Conservation (phyloP, 495 filamentous ascomycete species). For the Beverwykella pulmonaria region DNA sequence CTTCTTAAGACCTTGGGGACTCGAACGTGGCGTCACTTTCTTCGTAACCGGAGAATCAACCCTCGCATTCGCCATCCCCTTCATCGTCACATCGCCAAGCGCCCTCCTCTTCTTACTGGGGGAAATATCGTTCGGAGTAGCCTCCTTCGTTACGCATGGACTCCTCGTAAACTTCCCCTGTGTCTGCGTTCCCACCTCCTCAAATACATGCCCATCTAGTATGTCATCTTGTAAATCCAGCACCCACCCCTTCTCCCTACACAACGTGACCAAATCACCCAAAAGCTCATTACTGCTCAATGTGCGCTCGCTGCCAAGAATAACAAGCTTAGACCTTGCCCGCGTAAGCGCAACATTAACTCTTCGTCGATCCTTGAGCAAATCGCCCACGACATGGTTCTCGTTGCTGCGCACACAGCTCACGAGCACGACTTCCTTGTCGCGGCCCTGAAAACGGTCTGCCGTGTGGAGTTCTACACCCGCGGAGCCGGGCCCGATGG, state of each 20-base stretch:
- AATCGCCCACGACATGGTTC: conserved; percentile 75
- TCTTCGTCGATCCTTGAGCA: conserved; percentile 87
- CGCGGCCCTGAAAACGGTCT: conserved; percentile 92
- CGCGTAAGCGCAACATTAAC: conserved; percentile 96
- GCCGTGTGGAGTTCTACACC: conserved; percentile 92
- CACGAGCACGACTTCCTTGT: conserved; percentile 89
- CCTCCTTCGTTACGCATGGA: conserved; percentile 10
- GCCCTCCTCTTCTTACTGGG: conserved; percentile 28
- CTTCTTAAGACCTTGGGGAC: conserved; percentile 1
- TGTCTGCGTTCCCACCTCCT: conserved; percentile 51
- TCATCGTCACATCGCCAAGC: conserved; percentile 19
- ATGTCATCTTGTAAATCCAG: conserved; percentile 68
- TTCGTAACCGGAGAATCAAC: background rate
- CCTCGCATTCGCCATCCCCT: conserved; percentile 1
- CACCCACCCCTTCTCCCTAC: conserved; percentile 73
- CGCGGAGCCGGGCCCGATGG: conserved; percentile 23
- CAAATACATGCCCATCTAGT: conserved; percentile 68
- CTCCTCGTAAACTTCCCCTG: background rate
- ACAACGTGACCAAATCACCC: conserved; percentile 69
- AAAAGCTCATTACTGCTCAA: conserved; percentile 76
- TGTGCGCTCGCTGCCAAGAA: conserved; percentile 79
- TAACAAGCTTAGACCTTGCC: conserved; percentile 84
- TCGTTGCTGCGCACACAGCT: conserved; percentile 85
- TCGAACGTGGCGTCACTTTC: conserved; percentile 2
- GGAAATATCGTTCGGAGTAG: background rate